A percentile compares a stretch with the other conserved stretches of the same genome.
phyloP scores from a whole-genome alignment of 495 filamentous ascomycete genomes.

The Clohesyomyces aquaticus region DNA sequence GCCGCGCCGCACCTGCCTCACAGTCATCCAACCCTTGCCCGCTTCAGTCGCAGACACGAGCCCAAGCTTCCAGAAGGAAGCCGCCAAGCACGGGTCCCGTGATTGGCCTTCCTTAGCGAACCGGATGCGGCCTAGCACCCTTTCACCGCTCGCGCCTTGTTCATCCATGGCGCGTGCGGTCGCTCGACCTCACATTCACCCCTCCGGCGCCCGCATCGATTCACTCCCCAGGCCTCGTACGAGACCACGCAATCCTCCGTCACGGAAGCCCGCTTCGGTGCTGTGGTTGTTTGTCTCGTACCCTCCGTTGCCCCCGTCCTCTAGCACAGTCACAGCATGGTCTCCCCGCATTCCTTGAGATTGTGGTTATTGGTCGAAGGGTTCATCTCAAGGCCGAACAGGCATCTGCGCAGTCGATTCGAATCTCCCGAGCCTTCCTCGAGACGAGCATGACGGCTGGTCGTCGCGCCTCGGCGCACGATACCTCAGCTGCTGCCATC shows the following conservation, averaged over 20 bases:
- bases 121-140: background rate
- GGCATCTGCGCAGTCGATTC: background rate
- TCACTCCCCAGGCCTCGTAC: background rate
- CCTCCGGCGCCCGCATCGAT: background rate
- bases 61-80: background rate
- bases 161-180: background rate
- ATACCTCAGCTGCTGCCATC: background rate
- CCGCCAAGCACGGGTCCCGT: background rate
- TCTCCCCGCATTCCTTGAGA: constrained; percentile 17
- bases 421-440: background rate
- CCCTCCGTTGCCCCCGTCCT: background rate
- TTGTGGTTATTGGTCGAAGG: constrained; percentile 20
- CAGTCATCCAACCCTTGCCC: background rate
- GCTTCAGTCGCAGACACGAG: background rate
- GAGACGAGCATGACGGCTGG: constrained; percentile 8
- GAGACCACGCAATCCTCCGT: background rate
- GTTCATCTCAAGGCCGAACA: background rate
- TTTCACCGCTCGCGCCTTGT: background rate
- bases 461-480: background rate
- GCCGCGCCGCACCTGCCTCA: background rate
- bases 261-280: background rate
- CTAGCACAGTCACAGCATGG: constrained; percentile 14
- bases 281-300: background rate
- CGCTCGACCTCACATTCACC: too few species aligned
- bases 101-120: background rate